Conservation (phyloP, 495 filamentous ascomycete genomes). For the Podospora anserina region DNA sequence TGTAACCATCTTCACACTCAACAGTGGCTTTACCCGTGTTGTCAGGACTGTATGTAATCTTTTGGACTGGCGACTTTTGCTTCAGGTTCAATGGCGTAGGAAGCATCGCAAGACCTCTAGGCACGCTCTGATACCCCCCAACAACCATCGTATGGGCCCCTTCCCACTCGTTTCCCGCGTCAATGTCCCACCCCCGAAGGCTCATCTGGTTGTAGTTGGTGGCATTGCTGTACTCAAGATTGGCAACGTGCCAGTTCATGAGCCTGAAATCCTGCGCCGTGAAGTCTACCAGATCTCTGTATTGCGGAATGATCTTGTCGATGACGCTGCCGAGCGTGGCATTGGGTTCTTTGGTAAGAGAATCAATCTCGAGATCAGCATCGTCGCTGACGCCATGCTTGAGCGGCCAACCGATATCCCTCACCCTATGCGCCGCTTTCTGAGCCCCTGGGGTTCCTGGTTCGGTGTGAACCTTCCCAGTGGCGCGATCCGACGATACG, state of each 20-base stretch:
- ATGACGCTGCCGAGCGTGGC: constrained; percentile 85
- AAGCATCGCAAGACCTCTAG: constrained; percentile 71
- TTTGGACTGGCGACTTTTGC: constrained; percentile 63
- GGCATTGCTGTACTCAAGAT: constrained; percentile 96
- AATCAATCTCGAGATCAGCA: constrained; percentile 71
- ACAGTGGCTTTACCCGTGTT: constrained; percentile 51
- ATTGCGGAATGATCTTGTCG: constrained; percentile 84
- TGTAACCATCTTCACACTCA: constrained; percentile 74
- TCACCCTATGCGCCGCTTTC: constrained; percentile 66
- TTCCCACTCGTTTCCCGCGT: constrained; percentile 95
- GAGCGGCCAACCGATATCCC: constrained; percentile 76
- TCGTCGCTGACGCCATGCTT: constrained; percentile 60
- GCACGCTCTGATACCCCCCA: constrained; percentile 88
- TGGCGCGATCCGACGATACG: constrained; percentile 56
- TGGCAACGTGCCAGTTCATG: constrained; percentile 97
- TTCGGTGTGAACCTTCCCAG: constrained; percentile 57
- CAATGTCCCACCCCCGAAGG: constrained; percentile 91
- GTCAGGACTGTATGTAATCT: constrained; percentile 62
- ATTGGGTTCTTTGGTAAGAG: constrained; percentile 52
- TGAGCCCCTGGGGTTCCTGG: constrained; percentile 55
- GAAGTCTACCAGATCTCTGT: constrained; percentile 76
- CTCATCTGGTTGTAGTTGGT: constrained; percentile 81
- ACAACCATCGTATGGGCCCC: constrained; percentile 88
- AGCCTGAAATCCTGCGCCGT: constrained; percentile 82
- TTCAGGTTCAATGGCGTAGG: constrained; percentile 79